Base-by-base conservation (phyloP, 495 filamentous ascomycete species). In the Tuber aestivum region DNA sequence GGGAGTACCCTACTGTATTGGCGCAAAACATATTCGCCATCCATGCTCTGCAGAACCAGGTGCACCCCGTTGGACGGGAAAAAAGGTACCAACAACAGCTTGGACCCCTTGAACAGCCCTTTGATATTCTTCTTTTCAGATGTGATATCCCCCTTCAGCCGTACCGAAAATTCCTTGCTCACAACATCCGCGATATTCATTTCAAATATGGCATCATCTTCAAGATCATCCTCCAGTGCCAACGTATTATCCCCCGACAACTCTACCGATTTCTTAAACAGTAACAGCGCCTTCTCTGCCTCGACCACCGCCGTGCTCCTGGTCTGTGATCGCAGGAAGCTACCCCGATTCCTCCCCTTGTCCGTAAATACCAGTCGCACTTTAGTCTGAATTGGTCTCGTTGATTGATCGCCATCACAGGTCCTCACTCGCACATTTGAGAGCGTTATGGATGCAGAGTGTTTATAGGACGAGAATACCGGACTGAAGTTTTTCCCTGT, bases 21-120 rank as follows among this genome's bases (percentile, higher is more conserved):
- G 3, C 81, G 77, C 20, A 82, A 44, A 0, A 82, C 81, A n/a
- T 71, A 82, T 41, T 82, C 77, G 1, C 81, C 81, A 41, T 80
- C 72, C 42, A 70, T 44, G 38, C 74, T 77, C 44, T 82, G 81
- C 42, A 79, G 41, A n/a, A 82, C 72, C 21, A 82, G 32, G 21
- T 78, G 41, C n/a, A 82, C 73, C 0, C 81, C 81, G 27, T 77
- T 79, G 23, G 73, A 74, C 41, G 71, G 72, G 41, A 70, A 76
- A 68, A 80, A 78, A 21, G 77, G 80, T 8, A 75, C 76, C 32
- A 74, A 73, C 50, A 75, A 82, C 45, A 73, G 18, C 14, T 75
- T 82, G 56, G 70, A 82, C 45, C 72, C 75, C 21, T 79, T 76
- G 40, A 74, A 80, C 9, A 75, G 73, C 37, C 32, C 56, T 7